Evolutionary conservation across 768 basidiomycete genomes (phyloP).

Genomic region (Amanita phalloides): DNA sequence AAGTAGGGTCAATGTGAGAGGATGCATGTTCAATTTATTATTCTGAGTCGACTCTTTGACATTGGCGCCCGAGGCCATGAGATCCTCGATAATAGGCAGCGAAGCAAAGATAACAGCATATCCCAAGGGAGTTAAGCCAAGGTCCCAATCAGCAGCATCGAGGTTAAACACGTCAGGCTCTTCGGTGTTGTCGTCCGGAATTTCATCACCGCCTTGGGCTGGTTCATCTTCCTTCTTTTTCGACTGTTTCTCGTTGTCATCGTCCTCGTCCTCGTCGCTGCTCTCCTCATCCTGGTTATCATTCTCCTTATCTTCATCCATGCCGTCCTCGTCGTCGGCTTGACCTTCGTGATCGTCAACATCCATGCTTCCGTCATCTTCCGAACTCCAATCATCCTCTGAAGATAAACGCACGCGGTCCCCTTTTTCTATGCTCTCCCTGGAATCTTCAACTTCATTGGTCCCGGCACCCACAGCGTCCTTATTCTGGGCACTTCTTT

Average conservation of each 20-base stretch:
- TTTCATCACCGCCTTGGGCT: conserved; percentile 18
- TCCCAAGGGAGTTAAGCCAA: conserved; percentile 37
- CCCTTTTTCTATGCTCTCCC: conserved; percentile 13
- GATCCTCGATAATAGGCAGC: conserved; percentile 29
- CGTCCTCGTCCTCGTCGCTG: conserved; percentile 1
- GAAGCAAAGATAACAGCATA: conserved; percentile 42
- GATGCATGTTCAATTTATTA: conserved; percentile 21
- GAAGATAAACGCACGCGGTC: conserved; percentile 23
- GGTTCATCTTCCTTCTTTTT: conserved; percentile 10
- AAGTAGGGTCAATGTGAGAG: conserved; percentile 28
- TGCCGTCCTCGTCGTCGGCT: conserved; percentile 16
- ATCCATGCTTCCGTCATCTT: conserved; percentile 26
- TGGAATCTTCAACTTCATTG: conserved; percentile 16
- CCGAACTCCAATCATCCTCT: conserved; percentile 43
- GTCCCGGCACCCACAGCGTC: conserved; percentile 14
- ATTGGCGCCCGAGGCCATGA: conserved; percentile 39
- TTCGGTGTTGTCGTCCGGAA: conserved; percentile 38
- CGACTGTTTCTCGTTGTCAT: conserved; percentile 8
- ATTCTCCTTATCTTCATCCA: conserved; percentile 16
- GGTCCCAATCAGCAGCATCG: conserved; percentile 48
- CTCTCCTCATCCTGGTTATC: background rate
- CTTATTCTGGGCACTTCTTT: conserved; percentile 32
- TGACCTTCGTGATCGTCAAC: conserved; percentile 20
- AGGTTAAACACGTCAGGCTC: conserved; percentile 47
- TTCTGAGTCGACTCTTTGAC: conserved; percentile 22